These are phyloP conservation scores for Trichoderma oligosporum DNA, from an alignment of 2,329 filamentous ascomycete species.

Conservation along the genomic window DNA sequence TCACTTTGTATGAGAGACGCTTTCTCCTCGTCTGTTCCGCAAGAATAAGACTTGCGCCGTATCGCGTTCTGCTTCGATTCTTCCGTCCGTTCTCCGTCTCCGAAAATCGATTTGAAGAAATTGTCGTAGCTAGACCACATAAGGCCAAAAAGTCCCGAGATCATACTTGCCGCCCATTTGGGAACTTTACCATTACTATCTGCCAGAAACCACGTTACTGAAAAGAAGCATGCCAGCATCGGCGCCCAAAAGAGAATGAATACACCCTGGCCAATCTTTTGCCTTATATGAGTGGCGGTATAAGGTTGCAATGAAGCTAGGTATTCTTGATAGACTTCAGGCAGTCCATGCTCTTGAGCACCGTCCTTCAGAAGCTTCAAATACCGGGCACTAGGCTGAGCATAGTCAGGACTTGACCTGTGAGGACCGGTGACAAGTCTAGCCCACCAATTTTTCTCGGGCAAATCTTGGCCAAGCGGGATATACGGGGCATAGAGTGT, in stretches of 20 bases:
- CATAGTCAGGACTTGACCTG: conserved; percentile 66
- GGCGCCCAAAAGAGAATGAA: conserved; percentile 56
- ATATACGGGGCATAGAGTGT: conserved; percentile 71
- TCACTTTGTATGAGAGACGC: background rate
- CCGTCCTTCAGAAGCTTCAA: conserved; percentile 75
- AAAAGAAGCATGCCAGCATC: conserved; percentile 54
- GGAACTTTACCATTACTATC: conserved; percentile 67
- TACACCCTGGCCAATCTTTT: conserved; percentile 61
- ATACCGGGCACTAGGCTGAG: conserved; percentile 81
- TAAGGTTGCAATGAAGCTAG: conserved; percentile 68
- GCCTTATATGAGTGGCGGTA: conserved; percentile 60
- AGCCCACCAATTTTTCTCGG: conserved; percentile 42
- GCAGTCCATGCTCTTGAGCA: conserved; percentile 74
- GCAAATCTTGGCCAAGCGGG: conserved; percentile 33
- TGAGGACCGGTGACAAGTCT: conserved; percentile 44
- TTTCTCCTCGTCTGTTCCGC: conserved; percentile 12
- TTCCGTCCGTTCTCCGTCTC: conserved; percentile 73
- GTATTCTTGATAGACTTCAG: conserved; percentile 71
- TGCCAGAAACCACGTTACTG: conserved; percentile 45
- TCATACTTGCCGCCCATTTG: conserved; percentile 56
- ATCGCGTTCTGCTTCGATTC: conserved; percentile 29
- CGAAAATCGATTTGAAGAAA: conserved; percentile 61
- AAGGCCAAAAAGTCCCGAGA: conserved; percentile 49
- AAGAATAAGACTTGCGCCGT: background rate
- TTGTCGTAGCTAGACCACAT: conserved; percentile 46